phyloP scores from a whole-genome alignment of 2,329 filamentous ascomycete species.

The Cladosporium sp. region DNA sequence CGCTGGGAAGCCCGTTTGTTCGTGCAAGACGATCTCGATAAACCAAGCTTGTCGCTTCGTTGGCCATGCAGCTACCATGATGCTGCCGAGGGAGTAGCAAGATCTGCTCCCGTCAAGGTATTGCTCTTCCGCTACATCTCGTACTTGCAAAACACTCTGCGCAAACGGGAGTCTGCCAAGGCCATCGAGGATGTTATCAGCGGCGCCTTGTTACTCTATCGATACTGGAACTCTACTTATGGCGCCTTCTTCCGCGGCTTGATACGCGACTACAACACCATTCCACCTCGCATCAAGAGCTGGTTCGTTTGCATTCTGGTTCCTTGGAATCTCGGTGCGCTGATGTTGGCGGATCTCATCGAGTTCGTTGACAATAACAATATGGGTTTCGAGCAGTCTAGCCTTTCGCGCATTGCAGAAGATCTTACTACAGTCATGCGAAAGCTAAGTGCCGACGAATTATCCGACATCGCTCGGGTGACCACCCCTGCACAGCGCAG shows the following conservation, averaged over 20 bases:
- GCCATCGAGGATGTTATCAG: conserved; percentile 7
- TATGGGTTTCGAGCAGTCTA: neutral
- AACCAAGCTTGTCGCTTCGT: neutral
- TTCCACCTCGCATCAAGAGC: conserved; percentile 8
- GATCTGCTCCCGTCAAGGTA: conserved; percentile 8
- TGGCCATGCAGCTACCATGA: conserved; percentile 9
- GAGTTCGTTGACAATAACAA: conserved; percentile 6
- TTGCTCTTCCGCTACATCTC: conserved; percentile 11
- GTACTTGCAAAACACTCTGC: conserved; percentile 1
- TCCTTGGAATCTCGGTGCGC: conserved; percentile 4
- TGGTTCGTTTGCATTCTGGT: conserved; percentile 14
- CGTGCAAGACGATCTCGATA: conserved; percentile 9
- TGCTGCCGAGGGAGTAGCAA: neutral
- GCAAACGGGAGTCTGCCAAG: conserved; percentile 4
- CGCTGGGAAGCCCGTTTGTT: conserved; percentile 5
- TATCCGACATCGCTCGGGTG: conserved; percentile 1
- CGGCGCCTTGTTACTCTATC: conserved; percentile 2
- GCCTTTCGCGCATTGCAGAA: neutral
- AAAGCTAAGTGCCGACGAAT: neutral
- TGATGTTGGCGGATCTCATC: conserved; percentile 11
- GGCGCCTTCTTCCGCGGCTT: conserved; percentile 5
- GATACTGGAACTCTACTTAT: conserved; percentile 3
- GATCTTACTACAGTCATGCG: neutral
- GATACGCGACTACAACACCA: conserved; percentile 5
- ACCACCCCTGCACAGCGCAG: neutral